Base-by-base conservation (phyloP, 768 basidiomycete genomes). In the Boletus patriciae region DNA sequence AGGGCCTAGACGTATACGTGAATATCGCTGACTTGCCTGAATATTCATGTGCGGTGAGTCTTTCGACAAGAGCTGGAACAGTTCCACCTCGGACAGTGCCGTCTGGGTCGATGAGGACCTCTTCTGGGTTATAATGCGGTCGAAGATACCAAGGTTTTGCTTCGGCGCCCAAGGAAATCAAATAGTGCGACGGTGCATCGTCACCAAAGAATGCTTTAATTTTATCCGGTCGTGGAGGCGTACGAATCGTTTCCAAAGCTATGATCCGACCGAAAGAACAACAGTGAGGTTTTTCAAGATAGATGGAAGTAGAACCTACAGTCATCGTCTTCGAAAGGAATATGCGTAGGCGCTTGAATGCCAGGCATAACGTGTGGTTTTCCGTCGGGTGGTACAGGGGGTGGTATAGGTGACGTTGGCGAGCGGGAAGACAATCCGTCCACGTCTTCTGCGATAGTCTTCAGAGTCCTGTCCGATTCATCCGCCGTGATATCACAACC, bases 1-100 rank as follows among this genome's bases (percentile, higher is more conserved):
- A 70, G 57, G 31, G 0, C 16, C 15, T 18, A 15, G n/a, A 45
- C 12, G 6, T n/a, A 8, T 27, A 29, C 6, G 15, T 13, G 27
- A 46, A 23, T 9, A 29, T 27, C 16, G 13, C 44, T 6, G 12
- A 68, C 82, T 58, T 61, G 83, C 85, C 83, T 61, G 78, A 77
- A 48, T 78, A 75, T 53, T 85, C 84, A 57, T 89, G 87, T 21
- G 81, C 78, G 0, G 87, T 88, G n/a, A 88, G 73, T 36, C 83
- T 77, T 59, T 85, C 84, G 10, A 88, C 80, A 4, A 89, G 74
- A 3, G 85, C 84, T 9, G 73, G 58, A 12, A 87, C 68, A 0
- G 85, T 86, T 2, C 86, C 87, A 4, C 83, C 87, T 44, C 82
- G 76, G 46, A 88, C 80, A 36, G 76, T 74, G 29, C 85, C 83